These are phyloP conservation scores for Cryptomeria japonica DNA, from an alignment of 75 land plant species.

Conservation along the genomic window DNA sequence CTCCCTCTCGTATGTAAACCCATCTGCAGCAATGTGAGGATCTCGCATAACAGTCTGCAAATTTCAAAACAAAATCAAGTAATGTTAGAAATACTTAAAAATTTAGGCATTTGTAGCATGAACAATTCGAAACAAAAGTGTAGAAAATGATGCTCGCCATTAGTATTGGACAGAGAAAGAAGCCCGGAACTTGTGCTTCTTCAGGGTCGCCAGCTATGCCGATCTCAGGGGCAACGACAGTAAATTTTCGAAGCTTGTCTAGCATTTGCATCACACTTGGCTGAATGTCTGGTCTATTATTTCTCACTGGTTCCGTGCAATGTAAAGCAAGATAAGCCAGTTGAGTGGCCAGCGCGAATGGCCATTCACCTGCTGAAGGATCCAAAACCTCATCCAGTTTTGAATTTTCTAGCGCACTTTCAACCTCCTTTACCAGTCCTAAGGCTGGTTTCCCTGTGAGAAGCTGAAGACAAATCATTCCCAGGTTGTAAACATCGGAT, in stretches of 20 bases:
- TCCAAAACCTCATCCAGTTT: conserved; percentile 37
- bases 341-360: conserved; percentile 45
- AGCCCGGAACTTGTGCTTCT: conserved; percentile 17
- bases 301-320: conserved; percentile 47
- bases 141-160: conserved; percentile 21
- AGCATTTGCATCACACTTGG: conserved; percentile 42
- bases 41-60: conserved; percentile 24
- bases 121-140: background rate
- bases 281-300: conserved; percentile 44
- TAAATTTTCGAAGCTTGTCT: background rate
- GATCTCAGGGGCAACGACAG: background rate
- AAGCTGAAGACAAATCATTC: conserved; percentile 59
- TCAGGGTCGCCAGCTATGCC: background rate
- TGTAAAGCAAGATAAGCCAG: conserved; percentile 44
- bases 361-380: conserved; percentile 66
- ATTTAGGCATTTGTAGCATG: too few species aligned
- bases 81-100: background rate
- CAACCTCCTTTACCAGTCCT: conserved; percentile 39
- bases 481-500: conserved; percentile 77
- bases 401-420: conserved; percentile 36
- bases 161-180: conserved; percentile 52
- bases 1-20: conserved; percentile 22
- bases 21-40: conserved; percentile 27
- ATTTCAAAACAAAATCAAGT: background rate
- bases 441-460: conserved; percentile 45